These are phyloP conservation scores for Trichoderma orchidacearum DNA, from an alignment of 495 filamentous ascomycete genomes.

Conservation along the genomic window DNA sequence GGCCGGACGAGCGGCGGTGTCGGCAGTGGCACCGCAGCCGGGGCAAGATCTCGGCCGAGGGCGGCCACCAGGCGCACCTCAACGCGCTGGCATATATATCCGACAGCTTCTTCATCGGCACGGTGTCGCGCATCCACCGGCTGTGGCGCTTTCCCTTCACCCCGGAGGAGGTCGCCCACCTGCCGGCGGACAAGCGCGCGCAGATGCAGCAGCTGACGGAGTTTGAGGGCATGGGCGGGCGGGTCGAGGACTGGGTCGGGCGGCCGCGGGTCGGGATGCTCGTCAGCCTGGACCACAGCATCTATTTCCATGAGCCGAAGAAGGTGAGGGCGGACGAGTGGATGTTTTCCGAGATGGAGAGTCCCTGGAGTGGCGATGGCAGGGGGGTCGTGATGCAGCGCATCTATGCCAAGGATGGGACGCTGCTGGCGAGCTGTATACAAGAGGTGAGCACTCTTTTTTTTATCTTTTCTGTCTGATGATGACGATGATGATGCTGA, in stretches of 20 bases:
- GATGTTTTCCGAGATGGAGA: conserved; percentile 86
- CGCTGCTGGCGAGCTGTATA: conserved; percentile 70
- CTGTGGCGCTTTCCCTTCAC: conserved; percentile 45
- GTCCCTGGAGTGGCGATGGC: conserved; percentile 86
- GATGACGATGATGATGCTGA: neutral
- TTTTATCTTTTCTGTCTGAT: conserved; percentile 5
- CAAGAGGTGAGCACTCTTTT: conserved; percentile 48
- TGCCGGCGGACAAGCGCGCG: conserved; percentile 13
- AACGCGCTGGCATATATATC: conserved; percentile 84
- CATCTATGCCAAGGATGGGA: conserved; percentile 75
- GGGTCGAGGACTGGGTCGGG: conserved; percentile 21
- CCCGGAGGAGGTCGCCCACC: conserved; percentile 17
- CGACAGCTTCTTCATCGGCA: conserved; percentile 85
- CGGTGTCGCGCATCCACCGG: conserved; percentile 62
- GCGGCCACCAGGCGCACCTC: conserved; percentile 67
- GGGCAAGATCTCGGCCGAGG: conserved; percentile 55
- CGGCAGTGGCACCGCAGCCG: conserved; percentile 70
- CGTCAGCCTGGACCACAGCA: conserved; percentile 85
- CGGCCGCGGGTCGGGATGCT: conserved; percentile 73
- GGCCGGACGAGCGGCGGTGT: conserved; percentile 51
- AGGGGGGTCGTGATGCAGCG: conserved; percentile 75
- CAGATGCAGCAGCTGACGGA: conserved; percentile 21
- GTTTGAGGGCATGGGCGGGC: conserved; percentile 24
- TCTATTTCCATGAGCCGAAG: conserved; percentile 83
- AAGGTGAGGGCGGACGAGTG: conserved; percentile 81